Evolutionary conservation across 2,329 filamentous ascomycete species (phyloP), one percentile per base, ranked within the genome.

Genomic region (Ilyonectria sp.): DNA sequence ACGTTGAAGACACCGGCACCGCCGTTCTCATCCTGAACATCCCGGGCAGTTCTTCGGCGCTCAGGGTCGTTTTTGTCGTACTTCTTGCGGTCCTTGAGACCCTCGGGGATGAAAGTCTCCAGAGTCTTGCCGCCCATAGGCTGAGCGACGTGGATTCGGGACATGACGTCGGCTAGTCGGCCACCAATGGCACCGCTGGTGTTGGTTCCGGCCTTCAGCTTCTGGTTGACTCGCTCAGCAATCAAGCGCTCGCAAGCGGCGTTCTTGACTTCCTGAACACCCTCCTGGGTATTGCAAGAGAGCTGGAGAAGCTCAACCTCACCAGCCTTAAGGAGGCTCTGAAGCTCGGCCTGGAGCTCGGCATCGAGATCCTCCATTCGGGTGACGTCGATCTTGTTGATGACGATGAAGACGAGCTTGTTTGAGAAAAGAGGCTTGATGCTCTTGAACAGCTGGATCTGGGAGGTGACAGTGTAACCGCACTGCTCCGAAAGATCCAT

Each of bases 401-500:
- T 89, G 64, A 98, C 94, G 65, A 99, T 89, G 80, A 97, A 98
- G 50, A 98, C 95, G 55, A 98, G 89, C 86, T 98, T 98, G 86
- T 98, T 98, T 60, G 94, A 92, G 80, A 99, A 99, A 23, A 99
- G 87, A 35, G 96, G 96, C 85, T 97, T 97, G 83, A 98, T 97
- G 81, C 93, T 97, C 86, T 94, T 91, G 88, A 98, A 99, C 17
- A 99, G 90, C 75, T 94, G 92, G 80, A 98, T 95, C 85, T 99
- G 96, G 8, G 95, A 94, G 71, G 91, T 87, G 19, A 99, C 93
- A 3, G 94, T 94, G 85, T 98, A 99, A 65, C 96, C 96, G 76
- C 95, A 98, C 86, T 97, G 94, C 86, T 98, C 95, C 23, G 93
- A 97, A 69, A 98, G 86, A 86, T 98, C 95, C 93, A 98, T 97